A percentile compares a stretch with the other conserved stretches of the same genome.
phyloP scores from a whole-genome alignment of 768 basidiomycete species.

The Hericium alpestre region DNA sequence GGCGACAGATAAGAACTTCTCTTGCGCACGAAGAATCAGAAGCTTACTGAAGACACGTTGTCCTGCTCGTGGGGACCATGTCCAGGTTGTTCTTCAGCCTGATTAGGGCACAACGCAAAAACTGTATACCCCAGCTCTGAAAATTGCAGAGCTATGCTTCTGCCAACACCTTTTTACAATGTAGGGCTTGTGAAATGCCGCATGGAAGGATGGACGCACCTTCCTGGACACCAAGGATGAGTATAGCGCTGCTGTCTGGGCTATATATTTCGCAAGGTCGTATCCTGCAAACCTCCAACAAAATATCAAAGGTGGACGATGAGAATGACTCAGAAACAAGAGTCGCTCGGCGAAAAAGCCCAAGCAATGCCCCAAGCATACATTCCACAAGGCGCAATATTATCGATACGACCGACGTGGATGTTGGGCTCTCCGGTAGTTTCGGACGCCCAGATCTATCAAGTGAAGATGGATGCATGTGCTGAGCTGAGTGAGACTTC shows the following conservation, averaged over 20 bases:
- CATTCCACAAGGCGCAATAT: conserved; percentile 2
- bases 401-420: neutral
- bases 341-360: conserved; percentile 5
- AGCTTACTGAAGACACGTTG: conserved; percentile 19
- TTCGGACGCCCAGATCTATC: neutral
- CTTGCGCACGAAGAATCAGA: neutral
- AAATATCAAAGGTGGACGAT: conserved; percentile 6
- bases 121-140: conserved; percentile 26
- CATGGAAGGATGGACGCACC: conserved; percentile 11
- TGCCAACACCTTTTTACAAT: conserved; percentile 19
- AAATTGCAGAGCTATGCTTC: conserved; percentile 19
- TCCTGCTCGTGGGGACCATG: too few relatives aligned
- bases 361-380: conserved; percentile 7
- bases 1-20: neutral
- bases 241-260: conserved; percentile 19
- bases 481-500: neutral
- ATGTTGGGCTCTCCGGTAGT: neutral
- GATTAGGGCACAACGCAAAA: conserved; percentile 20
- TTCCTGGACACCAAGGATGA: conserved; percentile 22
- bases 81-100: neutral
- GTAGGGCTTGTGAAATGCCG: neutral
- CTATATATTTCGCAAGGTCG: conserved; percentile 16
- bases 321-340: conserved; percentile 8
- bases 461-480: neutral
- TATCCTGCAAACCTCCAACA: conserved; percentile 9